Evolutionary conservation across 225 moss, liverwort and hornwort species (phyloP).

Genomic region (Neckera pumila): DNA sequence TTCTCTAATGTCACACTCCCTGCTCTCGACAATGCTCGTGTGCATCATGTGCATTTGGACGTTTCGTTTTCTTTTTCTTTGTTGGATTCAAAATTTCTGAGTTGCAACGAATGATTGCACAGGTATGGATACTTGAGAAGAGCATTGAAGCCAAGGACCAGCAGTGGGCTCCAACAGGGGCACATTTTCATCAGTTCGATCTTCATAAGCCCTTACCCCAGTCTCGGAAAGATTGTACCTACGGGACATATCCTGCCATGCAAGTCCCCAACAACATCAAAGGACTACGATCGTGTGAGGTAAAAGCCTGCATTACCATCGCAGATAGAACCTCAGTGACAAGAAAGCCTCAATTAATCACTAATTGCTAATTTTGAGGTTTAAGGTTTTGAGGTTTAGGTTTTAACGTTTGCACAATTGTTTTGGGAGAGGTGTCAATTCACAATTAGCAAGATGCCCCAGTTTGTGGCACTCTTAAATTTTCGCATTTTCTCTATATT

Average conservation of each 20-base stretch:
- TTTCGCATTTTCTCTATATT: not conserved
- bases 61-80: not conserved
- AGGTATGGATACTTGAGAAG: slow-evolving; percentile 47
- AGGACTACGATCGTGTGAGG: slow-evolving; percentile 50
- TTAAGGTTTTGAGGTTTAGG: not conserved
- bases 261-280: slow-evolving; percentile 29
- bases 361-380: too few species aligned
- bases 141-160: slow-evolving; percentile 23
- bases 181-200: slow-evolving; percentile 37
- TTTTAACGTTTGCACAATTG: not conserved
- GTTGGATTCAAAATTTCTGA: too few species aligned
- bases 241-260: slow-evolving; percentile 34
- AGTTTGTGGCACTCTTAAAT: too few species aligned
- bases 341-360: not conserved
- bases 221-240: slow-evolving; percentile 45
- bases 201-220: slow-evolving; percentile 8
- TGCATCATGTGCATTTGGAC: not conserved
- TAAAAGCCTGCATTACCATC: not conserved
- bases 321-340: not conserved
- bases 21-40: not conserved
- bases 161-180: slow-evolving; percentile 39
- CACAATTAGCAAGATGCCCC: not conserved
- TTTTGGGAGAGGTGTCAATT: not conserved
- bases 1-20: not conserved
- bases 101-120: not conserved